phyloP scores from a whole-genome alignment of 2,329 filamentous ascomycete species.

The Penicillium hesseltinei region DNA sequence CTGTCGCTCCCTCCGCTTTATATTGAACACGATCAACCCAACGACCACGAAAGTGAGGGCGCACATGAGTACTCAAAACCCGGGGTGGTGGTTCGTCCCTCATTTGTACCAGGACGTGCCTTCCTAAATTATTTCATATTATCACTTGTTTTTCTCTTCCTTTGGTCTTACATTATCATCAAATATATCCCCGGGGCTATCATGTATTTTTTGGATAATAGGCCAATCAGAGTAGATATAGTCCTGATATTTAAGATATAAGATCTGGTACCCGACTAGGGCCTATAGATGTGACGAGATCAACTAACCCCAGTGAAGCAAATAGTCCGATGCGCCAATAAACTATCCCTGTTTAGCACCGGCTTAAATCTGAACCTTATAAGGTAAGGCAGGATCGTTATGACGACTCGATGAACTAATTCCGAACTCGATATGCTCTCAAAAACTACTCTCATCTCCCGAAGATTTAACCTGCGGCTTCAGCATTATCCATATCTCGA shows the following conservation, averaged over 20 bases:
- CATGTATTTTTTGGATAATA: no score
- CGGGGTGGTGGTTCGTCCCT: not conserved
- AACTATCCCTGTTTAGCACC: not conserved
- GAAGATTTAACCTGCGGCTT: no score
- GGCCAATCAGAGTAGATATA: not conserved
- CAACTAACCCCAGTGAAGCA: not conserved
- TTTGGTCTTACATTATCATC: no score
- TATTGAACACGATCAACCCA: not conserved
- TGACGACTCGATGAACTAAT: not conserved
- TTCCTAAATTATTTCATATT: not conserved
- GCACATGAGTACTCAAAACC: not conserved
- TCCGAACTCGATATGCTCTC: no score
- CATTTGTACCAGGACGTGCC: not conserved
- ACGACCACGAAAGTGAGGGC: not conserved
- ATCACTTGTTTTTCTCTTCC: not conserved
- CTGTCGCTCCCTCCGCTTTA: not conserved
- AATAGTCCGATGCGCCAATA: not conserved
- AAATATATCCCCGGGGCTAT: no score
- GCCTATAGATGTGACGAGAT: not conserved
- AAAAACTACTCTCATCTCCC: no score
- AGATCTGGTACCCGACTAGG: not conserved
- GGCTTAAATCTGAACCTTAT: not conserved
- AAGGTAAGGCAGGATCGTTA: not conserved
- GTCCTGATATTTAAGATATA: not conserved
- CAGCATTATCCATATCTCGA: not conserved